Conservation (phyloP, 306 rosid species). For the Luffa aegyptiaca region DNA sequence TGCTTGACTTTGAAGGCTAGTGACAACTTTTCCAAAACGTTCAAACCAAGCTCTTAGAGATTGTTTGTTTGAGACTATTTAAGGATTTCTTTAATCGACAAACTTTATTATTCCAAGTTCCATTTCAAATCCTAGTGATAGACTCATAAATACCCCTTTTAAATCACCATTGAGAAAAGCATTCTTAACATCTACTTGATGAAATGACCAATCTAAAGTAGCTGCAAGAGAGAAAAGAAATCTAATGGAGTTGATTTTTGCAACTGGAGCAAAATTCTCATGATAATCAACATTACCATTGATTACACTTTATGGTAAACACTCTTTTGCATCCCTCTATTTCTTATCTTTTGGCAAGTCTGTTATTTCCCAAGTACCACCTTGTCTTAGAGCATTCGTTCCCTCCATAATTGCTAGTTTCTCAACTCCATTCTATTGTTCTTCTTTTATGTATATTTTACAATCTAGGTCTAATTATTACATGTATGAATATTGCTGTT, state of each 20-base stretch:
- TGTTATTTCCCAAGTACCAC: background rate
- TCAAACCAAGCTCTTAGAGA: background rate
- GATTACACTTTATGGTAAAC: too few relatives aligned
- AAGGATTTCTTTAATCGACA: background rate
- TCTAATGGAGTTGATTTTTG: background rate
- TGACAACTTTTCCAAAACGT: background rate
- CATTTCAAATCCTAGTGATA: background rate
- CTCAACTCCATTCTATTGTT: background rate
- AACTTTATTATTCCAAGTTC: background rate
- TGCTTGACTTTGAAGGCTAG: background rate
- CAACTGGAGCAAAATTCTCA: background rate
- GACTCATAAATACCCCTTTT: background rate
- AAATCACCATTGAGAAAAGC: background rate
- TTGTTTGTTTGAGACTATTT: background rate
- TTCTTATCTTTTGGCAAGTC: background rate
- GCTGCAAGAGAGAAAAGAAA: background rate
- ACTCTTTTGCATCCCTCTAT: background rate
- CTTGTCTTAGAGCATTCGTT: background rate
- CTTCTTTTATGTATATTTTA: background rate
- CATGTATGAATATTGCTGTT: background rate
- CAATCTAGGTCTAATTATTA: background rate
- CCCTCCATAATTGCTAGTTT: background rate
- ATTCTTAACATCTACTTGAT: background rate
- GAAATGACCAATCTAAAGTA: background rate
- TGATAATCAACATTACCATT: background rate